These are phyloP conservation scores for Fusarium sulawesiense DNA, from an alignment of 2,329 filamentous ascomycete species.

Conservation along the genomic window DNA sequence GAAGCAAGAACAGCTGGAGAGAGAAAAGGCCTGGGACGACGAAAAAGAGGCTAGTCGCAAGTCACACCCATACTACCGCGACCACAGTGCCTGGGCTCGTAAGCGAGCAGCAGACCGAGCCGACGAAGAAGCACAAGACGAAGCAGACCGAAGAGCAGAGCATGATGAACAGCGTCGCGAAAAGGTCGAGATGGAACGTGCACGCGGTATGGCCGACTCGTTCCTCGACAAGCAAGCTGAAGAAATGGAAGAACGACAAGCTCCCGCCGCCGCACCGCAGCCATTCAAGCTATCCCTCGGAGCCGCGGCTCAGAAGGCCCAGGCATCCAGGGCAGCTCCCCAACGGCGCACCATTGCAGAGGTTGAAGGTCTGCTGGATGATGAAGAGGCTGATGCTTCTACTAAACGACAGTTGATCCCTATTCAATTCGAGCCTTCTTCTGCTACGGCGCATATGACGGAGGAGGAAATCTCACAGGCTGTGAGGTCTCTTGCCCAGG, in stretches of 20 bases:
- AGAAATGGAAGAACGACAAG: constrained; percentile 70
- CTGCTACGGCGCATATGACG: constrained; percentile 72
- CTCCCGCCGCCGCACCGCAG: constrained; percentile 67
- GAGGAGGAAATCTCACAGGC: constrained; percentile 90
- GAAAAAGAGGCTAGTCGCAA: constrained; percentile 83
- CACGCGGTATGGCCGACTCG: constrained; percentile 85
- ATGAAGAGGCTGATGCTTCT: constrained; percentile 84
- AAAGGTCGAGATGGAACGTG: constrained; percentile 79
- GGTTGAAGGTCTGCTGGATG: constrained; percentile 92
- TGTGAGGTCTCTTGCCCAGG: constrained; percentile 82
- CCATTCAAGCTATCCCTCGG: constrained; percentile 94
- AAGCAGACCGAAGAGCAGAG: constrained; percentile 83
- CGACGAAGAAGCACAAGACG: constrained; percentile 81
- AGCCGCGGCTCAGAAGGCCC: constrained; percentile 81
- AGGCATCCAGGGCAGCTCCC: constrained; percentile 65
- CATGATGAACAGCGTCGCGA: constrained; percentile 77
- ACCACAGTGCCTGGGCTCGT: constrained; percentile 85
- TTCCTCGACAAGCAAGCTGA: constrained; percentile 88
- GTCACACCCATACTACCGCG: constrained; percentile 84
- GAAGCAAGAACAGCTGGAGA: constrained; percentile 75
- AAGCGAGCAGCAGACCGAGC: constrained; percentile 80
- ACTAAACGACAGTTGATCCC: constrained; percentile 82
- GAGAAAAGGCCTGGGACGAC: constrained; percentile 83
- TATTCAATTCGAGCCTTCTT: constrained; percentile 81
- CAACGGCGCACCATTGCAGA: constrained; percentile 87